Evolutionary conservation across 148 eudicot genomes (phyloP), one percentile per base, ranked within the genome.

Genomic region (Tetragonia tetragonoides): DNA sequence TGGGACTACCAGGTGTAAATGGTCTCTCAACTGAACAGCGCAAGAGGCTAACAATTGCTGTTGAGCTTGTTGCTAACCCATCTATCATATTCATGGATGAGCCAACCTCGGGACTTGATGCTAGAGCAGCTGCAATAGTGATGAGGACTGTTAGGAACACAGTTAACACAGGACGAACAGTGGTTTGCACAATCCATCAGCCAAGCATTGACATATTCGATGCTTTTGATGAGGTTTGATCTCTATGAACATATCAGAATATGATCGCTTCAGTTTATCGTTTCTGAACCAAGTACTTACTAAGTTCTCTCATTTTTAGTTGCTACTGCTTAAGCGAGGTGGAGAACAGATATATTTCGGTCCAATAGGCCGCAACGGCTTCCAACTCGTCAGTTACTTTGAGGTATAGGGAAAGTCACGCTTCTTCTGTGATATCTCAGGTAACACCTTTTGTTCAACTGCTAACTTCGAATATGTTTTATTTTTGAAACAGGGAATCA

Each of bases 111-210:
- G 92, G 89, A 44, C 89, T 91, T 15, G 95, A 91, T 75, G 93
- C 93, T 20, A 88, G 93, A 77, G 93, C 96, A 41, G 96, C 96
- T 28, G 93, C 96, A 46, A 91, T 91, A 47, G 93, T 91, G 42
- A 89, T 91, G 95, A 88, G 91, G 70, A 81, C 92, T 5, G 87
- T 89, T 34, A 86, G 92, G 66, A 89, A 87, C 85, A 89, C 92
- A 0, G 92, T 87, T 1, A 82, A 89, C 74, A 89, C 90, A 0
- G 92, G 90, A 62, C 75, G 92, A 70, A 89, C 90, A 7, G 90
- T 89, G n/a, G 92, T 89, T 24, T 89, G 92, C 86, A 89, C 92
- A 47, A 87, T 87, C 83, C 92, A 89, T 79, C 92, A 89, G 86
- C 92, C 92, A 40, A 89, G 93, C 86, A 88, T 90, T 63, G 91